Evolutionary conservation across 305 asterid genomes (phyloP).

Genomic region (Coffea humblotiana): DNA sequence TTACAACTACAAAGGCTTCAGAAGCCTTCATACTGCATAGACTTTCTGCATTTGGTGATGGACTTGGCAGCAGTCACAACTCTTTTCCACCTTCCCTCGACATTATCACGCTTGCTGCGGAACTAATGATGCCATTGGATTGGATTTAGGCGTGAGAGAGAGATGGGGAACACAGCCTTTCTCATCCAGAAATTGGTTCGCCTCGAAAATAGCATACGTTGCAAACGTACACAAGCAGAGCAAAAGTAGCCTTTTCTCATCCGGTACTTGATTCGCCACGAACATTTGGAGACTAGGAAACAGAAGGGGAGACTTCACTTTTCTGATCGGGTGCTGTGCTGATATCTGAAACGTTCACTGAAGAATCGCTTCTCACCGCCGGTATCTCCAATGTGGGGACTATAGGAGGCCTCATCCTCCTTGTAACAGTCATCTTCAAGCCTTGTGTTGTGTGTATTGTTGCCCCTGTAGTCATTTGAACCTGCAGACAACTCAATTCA

Average conservation of each 20-base stretch:
- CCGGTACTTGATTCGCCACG: constrained; percentile 22
- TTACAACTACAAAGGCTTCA: not conserved
- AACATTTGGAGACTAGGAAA: not conserved
- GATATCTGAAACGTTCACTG: too few relatives aligned
- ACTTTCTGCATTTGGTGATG: not conserved
- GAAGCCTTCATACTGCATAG: not conserved
- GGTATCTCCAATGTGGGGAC: constrained; percentile 57
- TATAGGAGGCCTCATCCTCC: constrained; percentile 59
- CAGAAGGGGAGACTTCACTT: constrained; percentile 40
- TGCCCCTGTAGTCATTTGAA: constrained; percentile 96
- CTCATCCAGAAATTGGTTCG: constrained; percentile 33
- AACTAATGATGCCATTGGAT: not conserved
- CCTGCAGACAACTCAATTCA: constrained; percentile 44
- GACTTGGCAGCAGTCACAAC: not conserved
- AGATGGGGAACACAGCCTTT: constrained; percentile 34
- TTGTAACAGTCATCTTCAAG: constrained; percentile 80
- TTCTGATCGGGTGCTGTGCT: constrained; percentile 16
- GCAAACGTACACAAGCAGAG: not conserved
- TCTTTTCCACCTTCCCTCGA: not conserved
- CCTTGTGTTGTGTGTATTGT: constrained; percentile 97
- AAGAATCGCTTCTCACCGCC: constrained; percentile 32
- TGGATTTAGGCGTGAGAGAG: not conserved
- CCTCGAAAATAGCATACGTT: constrained; percentile 24
- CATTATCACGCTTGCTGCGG: not conserved
- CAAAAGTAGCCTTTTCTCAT: constrained; percentile 38